Evolutionary conservation across 75 land plant genomes (phyloP).

Genomic region (Pseudotsuga menziesii): DNA sequence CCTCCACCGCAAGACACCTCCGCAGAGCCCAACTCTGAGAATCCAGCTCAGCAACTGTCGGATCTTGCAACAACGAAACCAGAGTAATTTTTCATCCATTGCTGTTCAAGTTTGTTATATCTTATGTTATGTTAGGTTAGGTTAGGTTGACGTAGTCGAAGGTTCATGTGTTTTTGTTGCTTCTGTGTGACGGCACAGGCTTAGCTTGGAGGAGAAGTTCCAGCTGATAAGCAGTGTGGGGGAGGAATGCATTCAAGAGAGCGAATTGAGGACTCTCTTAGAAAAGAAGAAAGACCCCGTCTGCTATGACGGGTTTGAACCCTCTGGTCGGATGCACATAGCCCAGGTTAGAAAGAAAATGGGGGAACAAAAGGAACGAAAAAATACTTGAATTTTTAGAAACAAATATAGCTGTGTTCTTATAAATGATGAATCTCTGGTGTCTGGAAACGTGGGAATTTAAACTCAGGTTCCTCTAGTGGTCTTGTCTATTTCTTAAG

Average conservation of each 20-base stretch:
- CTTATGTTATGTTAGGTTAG: background rate
- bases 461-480: no score
- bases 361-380: no score
- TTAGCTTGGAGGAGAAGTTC: slow-evolving; percentile 62
- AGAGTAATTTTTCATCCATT: background rate
- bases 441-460: no score
- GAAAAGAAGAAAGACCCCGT: slow-evolving; percentile 62
- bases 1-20: background rate
- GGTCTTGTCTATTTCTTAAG: no score
- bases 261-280: slow-evolving; percentile 66
- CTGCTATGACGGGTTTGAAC: slow-evolving; percentile 96
- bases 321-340: slow-evolving; percentile 95
- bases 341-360: slow-evolving; percentile 56
- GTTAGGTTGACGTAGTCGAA: no score
- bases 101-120: no score
- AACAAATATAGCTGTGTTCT: no score
- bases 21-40: background rate
- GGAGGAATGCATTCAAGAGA: slow-evolving; percentile 82
- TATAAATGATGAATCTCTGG: no score
- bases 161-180: background rate
- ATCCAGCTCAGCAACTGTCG: background rate
- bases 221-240: slow-evolving; percentile 66
- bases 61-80: background rate
- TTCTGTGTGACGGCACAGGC: slow-evolving; percentile 11
- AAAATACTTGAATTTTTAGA: no score